These are phyloP conservation scores for Cyclotella choctawhatcheeana DNA, from an alignment of 108 stramenopile genomes.

Conservation along the genomic window DNA sequence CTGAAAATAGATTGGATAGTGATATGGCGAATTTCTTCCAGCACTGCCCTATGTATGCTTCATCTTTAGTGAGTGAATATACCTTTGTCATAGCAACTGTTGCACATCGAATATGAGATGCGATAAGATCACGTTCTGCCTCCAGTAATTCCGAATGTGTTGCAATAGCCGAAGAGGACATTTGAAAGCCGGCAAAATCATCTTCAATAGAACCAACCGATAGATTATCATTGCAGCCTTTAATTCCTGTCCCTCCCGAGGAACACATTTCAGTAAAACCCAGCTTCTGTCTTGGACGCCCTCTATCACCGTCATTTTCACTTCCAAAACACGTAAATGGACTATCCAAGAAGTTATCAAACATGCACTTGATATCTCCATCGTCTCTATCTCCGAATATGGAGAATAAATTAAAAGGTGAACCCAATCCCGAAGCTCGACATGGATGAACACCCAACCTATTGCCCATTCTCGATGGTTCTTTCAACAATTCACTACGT, in stretches of 20 bases:
- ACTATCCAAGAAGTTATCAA: conserved; percentile 38
- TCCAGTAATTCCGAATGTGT: conserved; percentile 61
- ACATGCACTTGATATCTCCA: conserved; percentile 32
- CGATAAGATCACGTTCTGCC: conserved; percentile 68
- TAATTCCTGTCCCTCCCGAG: conserved; percentile 32
- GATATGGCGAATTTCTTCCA: conserved; percentile 81
- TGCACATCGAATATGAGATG: conserved; percentile 57
- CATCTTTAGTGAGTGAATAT: conserved; percentile 58
- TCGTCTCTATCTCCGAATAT: conserved; percentile 26
- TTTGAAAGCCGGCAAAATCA: conserved; percentile 37
- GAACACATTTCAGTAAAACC: conserved; percentile 21
- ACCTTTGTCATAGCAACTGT: conserved; percentile 60
- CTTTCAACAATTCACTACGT: conserved; percentile 50
- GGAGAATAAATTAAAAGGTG: conserved; percentile 43
- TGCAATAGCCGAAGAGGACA: conserved; percentile 35
- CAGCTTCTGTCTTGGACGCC: conserved; percentile 14
- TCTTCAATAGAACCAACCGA: conserved; percentile 2
- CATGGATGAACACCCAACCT: conserved; percentile 7
- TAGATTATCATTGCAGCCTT: conserved; percentile 7
- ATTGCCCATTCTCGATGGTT: conserved; percentile 22
- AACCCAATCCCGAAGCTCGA: conserved; percentile 34
- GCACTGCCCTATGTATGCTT: conserved; percentile 59
- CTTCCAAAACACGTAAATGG: conserved; percentile 44
- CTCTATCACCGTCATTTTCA: conserved; percentile 11
- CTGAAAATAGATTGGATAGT: conserved; percentile 75